Evolutionary conservation across 805 yeast species (phyloP).

Genomic region (Huiozyma naganishii): DNA sequence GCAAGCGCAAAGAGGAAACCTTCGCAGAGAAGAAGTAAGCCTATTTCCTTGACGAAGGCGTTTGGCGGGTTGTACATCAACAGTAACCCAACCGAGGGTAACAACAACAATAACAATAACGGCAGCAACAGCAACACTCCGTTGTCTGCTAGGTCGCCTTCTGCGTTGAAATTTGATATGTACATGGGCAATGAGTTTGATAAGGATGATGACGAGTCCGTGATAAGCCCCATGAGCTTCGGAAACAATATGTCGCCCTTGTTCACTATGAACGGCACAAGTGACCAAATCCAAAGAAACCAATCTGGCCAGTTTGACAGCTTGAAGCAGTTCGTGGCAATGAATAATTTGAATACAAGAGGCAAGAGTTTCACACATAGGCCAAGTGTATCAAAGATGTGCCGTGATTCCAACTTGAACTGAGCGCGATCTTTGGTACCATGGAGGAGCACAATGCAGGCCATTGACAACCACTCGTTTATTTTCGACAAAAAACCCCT

Average conservation of each 20-base stretch:
- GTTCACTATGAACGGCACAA: conserved; percentile 13
- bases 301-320: conserved; percentile 11
- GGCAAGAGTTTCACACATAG: conserved; percentile 17
- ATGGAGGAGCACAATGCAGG: conserved; percentile 1
- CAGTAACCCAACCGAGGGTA: background rate
- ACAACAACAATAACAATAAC: background rate
- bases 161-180: background rate
- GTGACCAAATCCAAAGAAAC: conserved; percentile 23
- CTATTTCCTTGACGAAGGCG: conserved; percentile 4
- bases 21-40: conserved; percentile 7
- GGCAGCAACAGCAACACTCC: background rate
- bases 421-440: conserved; percentile 4
- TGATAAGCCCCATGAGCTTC: conserved; percentile 4
- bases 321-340: conserved; percentile 14
- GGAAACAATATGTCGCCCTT: conserved; percentile 9
- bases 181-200: background rate
- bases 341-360: conserved; percentile 9
- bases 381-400: conserved; percentile 15
- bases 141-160: background rate
- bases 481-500: background rate
- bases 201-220: conserved; percentile 2
- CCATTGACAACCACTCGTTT: background rate
- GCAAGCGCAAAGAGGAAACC: background rate
- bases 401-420: too few species aligned
- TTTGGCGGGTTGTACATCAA: conserved; percentile 1